A percentile compares a stretch with the other conserved stretches of the same genome.
These are phyloP conservation scores for Phoma sp. DNA, from an alignment of 2,329 filamentous ascomycete species.

Conservation along the genomic window DNA sequence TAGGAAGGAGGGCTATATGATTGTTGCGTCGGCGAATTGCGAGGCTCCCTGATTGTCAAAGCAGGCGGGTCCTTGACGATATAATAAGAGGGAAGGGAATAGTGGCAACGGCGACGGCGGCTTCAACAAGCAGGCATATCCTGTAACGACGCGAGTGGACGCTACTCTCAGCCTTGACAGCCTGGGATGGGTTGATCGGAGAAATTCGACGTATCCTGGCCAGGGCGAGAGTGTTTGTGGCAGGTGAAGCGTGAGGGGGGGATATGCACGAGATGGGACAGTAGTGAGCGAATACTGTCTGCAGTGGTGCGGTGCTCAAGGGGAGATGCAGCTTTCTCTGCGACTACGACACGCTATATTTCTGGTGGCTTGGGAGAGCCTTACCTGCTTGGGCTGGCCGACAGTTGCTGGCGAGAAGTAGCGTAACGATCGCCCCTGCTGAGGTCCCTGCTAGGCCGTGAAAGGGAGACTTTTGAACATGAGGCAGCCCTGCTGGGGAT, in stretches of 20 bases:
- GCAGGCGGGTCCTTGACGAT: conserved; percentile 33
- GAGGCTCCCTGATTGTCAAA: conserved; percentile 31
- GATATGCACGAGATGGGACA: conserved; percentile 37
- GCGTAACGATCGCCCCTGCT: conserved; percentile 43
- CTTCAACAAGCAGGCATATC: conserved; percentile 41
- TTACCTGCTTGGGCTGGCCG: conserved; percentile 20
- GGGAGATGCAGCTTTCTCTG: conserved; percentile 31
- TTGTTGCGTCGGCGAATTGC: conserved; percentile 36
- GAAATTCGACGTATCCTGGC: conserved; percentile 28
- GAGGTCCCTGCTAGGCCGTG: conserved; percentile 27
- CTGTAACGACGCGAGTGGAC: conserved; percentile 28
- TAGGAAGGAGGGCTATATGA: conserved; percentile 8
- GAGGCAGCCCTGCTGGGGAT: conserved; percentile 41
- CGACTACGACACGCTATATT: conserved; percentile 39
- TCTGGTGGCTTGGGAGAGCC: conserved; percentile 20
- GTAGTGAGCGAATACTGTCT: conserved; percentile 23
- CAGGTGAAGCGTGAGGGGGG: conserved; percentile 35
- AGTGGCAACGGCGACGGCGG: conserved; percentile 33
- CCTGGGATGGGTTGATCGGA: conserved; percentile 31
- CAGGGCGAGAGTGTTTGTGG: conserved; percentile 24
- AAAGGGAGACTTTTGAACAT: conserved; percentile 22
- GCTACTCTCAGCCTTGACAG: conserved; percentile 29
- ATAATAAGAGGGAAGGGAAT: conserved; percentile 30
- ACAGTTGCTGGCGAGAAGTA: conserved; percentile 32
- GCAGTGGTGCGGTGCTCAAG: conserved; percentile 30